A percentile compares a stretch with the other conserved stretches of the same genome.
Evolutionary conservation across 148 eudicot genomes (phyloP).

Genomic region (Arbutus unedo): DNA sequence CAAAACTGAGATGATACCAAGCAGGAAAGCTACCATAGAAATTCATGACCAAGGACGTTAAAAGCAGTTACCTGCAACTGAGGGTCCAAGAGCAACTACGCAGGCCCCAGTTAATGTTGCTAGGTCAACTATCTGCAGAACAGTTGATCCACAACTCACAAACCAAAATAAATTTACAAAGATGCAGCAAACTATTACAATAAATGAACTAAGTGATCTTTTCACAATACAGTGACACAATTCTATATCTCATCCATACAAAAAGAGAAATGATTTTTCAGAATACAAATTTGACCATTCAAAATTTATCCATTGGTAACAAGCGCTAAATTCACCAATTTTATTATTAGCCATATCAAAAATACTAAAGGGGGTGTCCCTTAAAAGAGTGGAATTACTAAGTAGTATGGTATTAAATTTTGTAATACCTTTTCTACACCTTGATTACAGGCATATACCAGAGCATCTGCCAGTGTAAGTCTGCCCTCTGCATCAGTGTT

Average conservation of each 20-base stretch:
- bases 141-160: slow-evolving; percentile 3
- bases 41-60: slow-evolving; percentile 2
- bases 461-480: slow-evolving; percentile 99
- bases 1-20: neutral
- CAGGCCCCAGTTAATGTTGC: slow-evolving; percentile 96
- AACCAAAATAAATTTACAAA: neutral
- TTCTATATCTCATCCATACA: neutral
- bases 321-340: neutral
- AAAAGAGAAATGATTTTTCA: neutral
- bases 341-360: neutral
- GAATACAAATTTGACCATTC: neutral
- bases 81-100: slow-evolving; percentile 81
- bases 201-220: neutral
- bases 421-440: slow-evolving; percentile 89
- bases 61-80: slow-evolving; percentile 73
- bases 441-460: slow-evolving; percentile 96
- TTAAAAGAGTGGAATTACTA: neutral
- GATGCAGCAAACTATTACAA: neutral
- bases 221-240: neutral
- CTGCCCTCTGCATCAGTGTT: slow-evolving; percentile 99
- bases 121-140: slow-evolving; percentile 79
- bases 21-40: neutral
- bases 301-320: neutral
- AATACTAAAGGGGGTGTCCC: neutral
- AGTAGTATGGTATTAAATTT: neutral